Conservation (phyloP, 139 green algal genomes). For the Raphidocelis subcapitata region DNA sequence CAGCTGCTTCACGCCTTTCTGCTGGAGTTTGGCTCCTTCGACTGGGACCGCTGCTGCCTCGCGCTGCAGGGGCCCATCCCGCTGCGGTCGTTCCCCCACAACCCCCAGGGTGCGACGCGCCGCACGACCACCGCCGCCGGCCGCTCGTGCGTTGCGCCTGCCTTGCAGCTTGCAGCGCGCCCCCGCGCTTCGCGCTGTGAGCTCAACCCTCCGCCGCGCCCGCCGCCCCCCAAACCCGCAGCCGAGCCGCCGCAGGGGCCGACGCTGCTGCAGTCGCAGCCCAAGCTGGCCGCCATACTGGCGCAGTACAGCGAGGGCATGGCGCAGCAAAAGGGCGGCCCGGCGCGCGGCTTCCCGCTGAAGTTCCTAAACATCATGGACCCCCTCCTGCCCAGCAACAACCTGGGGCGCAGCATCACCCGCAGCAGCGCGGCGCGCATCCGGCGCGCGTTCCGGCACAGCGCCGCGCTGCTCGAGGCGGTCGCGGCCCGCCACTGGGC, state of each 20-base stretch:
- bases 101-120: conserved; percentile 28
- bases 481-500: conserved; percentile 16
- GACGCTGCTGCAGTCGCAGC: conserved; percentile 21
- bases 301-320: conserved; percentile 41
- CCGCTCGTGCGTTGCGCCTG: too few species aligned
- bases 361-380: conserved; percentile 91
- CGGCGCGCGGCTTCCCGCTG: conserved; percentile 36
- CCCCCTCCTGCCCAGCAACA: conserved; percentile 93
- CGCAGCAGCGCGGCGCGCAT: conserved; percentile 81
- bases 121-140: too few species aligned
- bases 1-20: conserved; percentile 91
- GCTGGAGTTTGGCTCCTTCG: conserved; percentile 77
- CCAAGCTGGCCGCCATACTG: conserved; percentile 34
- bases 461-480: conserved; percentile 42
- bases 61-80: conserved; percentile 73
- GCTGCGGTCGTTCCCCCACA: conserved; percentile 33
- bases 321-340: conserved; percentile 8
- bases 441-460: conserved; percentile 69
- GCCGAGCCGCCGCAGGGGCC: conserved; percentile 4
- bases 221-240: too few species aligned
- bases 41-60: conserved; percentile 89
- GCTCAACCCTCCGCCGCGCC: too few species aligned
- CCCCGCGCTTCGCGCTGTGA: too few species aligned
- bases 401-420: conserved; percentile 89
- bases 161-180: too few species aligned